Conservation (phyloP, 139 green algal species). For the Microglena sp. region DNA sequence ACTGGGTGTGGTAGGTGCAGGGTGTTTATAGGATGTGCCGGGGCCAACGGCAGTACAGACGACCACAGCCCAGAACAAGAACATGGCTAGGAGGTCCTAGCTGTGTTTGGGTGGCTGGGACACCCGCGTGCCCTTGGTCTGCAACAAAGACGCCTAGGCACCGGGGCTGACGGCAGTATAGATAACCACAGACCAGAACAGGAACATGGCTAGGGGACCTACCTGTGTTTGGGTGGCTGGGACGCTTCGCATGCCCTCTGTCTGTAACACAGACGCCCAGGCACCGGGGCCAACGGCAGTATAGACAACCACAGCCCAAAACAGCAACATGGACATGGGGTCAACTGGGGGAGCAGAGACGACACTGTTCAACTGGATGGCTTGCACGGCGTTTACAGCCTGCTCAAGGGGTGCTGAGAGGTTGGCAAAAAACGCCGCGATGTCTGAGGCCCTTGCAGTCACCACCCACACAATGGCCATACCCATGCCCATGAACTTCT, state of each 20-base stretch:
- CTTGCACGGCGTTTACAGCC: neutral
- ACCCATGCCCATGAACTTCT: neutral
- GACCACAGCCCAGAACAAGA: too few relatives aligned
- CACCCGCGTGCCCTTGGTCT: constrained; percentile 20
- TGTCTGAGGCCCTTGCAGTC: neutral
- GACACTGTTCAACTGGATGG: neutral
- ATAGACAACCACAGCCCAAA: constrained; percentile 18
- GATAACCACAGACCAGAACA: too few relatives aligned
- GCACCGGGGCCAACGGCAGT: constrained; percentile 33
- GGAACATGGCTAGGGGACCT: too few relatives aligned
- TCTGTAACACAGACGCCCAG: constrained; percentile 30
- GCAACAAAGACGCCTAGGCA: constrained; percentile 30
- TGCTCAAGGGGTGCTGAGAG: neutral
- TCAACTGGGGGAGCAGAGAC: neutral
- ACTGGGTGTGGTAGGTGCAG: too few relatives aligned
- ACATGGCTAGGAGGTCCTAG: too few relatives aligned
- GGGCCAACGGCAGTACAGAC: too few relatives aligned
- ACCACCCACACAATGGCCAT: neutral
- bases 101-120: constrained; percentile 28
- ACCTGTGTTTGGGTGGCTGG: constrained; percentile 33
- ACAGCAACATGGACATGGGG: too few relatives aligned
- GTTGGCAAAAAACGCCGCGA: neutral
- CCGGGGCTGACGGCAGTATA: too few relatives aligned
- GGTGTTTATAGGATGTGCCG: too few relatives aligned
- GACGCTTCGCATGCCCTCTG: constrained; percentile 14